Conservation (phyloP, 2,329 filamentous ascomycete species). For the Epichloe uncinata region DNA sequence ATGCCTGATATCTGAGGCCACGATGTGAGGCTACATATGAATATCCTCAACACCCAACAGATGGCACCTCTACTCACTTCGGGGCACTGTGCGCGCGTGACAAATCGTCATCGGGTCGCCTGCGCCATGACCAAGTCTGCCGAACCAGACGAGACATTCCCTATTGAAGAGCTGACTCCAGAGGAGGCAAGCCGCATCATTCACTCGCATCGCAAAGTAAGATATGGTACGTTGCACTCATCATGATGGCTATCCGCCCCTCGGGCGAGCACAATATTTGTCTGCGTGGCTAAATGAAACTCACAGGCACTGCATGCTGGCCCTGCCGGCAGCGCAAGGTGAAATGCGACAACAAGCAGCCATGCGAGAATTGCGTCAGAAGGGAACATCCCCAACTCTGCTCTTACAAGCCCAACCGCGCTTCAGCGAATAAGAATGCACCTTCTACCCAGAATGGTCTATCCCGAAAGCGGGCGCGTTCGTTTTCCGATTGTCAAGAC, state of each 20-base stretch:
- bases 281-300: not conserved
- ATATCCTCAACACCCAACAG: not conserved
- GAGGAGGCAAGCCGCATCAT: slow-evolving; percentile 57
- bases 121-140: slow-evolving; percentile 31
- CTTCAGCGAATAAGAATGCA: slow-evolving; percentile 23
- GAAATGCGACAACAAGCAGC: slow-evolving; percentile 56
- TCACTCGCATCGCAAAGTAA: slow-evolving; percentile 54
- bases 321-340: slow-evolving; percentile 55
- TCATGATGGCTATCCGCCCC: not conserved
- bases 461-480: slow-evolving; percentile 22
- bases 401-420: slow-evolving; percentile 51
- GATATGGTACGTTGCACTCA: slow-evolving; percentile 41
- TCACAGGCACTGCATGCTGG: slow-evolving; percentile 49
- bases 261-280: not conserved
- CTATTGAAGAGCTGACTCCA: slow-evolving; percentile 44
- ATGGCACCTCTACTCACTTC: no score
- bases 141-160: slow-evolving; percentile 29
- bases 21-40: no score
- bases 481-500: slow-evolving; percentile 19
- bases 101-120: not conserved
- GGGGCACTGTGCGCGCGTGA: not conserved
- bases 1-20: no score
- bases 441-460: slow-evolving; percentile 11
- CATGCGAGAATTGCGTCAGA: slow-evolving; percentile 56
- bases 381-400: slow-evolving; percentile 51